A percentile compares a stretch with the other conserved stretches of the same genome.
Evolutionary conservation across 192 early-diverging fungal genomes (phyloP).

Genomic region (Coemansia sp.): DNA sequence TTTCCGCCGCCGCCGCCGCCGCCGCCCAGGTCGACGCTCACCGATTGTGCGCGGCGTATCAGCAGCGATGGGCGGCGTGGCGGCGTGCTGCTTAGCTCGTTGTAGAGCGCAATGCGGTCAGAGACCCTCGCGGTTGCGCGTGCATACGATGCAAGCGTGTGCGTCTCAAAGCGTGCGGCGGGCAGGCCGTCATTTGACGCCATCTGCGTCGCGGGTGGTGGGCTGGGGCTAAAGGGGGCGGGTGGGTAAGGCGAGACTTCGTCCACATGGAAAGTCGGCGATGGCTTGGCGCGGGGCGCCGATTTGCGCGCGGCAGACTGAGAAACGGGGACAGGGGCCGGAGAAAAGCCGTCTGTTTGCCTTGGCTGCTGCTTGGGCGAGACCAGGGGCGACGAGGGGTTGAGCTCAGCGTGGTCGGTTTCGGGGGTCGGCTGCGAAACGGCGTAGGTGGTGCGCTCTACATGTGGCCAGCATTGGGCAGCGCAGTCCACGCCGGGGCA

Average conservation of each 20-base stretch:
- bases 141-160: slow-evolving; percentile 12
- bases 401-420: slow-evolving; percentile 1
- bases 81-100: background rate
- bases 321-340: background rate
- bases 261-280: slow-evolving; percentile 10
- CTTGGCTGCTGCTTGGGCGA: background rate
- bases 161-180: slow-evolving; percentile 12
- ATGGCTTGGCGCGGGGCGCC: background rate
- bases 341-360: background rate
- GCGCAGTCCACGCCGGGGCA: background rate
- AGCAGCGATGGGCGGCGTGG: background rate
- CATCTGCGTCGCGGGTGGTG: slow-evolving; percentile 3
- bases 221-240: slow-evolving; percentile 5
- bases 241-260: slow-evolving; percentile 19
- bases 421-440: background rate
- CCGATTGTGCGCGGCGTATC: slow-evolving; percentile 10
- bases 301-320: background rate
- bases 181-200: background rate
- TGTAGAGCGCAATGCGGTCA: slow-evolving; percentile 14
- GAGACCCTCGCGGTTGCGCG: slow-evolving; percentile 11
- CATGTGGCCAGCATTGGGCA: background rate
- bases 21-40: slow-evolving; percentile 2
- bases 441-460: slow-evolving; percentile 1
- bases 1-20: background rate
- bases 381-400: background rate